Conservation (phyloP, 495 filamentous ascomycete species). For the Hypoxylon trugodes region DNA sequence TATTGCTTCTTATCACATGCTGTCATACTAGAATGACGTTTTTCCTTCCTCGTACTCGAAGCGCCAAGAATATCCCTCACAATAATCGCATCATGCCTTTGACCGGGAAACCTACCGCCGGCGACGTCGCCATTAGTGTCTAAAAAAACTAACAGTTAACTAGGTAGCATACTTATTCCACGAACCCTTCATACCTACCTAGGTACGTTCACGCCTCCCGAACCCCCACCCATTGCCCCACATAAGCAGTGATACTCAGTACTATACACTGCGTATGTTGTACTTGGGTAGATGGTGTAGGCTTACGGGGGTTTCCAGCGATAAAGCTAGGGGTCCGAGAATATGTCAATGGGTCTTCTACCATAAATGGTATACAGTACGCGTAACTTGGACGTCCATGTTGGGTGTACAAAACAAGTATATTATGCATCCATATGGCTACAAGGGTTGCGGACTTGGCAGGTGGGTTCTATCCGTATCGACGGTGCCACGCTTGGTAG, state of each 20-base stretch:
- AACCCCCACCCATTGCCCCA: too few species aligned
- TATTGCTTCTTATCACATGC: neutral
- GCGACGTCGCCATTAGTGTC: constrained; percentile 6
- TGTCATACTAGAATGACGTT: neutral
- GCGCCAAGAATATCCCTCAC: neutral
- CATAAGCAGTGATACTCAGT: constrained; percentile 6
- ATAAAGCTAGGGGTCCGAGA: constrained; percentile 17
- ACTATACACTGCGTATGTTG: too few species aligned
- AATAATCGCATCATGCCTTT: constrained; percentile 15
- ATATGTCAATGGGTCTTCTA: neutral
- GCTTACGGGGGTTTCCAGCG: constrained; percentile 13
- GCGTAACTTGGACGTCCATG: neutral
- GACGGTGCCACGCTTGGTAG: constrained; percentile 13
- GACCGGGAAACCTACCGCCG: constrained; percentile 9
- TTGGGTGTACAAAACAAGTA: constrained; percentile 11
- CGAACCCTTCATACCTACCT: neutral
- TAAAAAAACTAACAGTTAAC: neutral
- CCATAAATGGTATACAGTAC: constrained; percentile 8
- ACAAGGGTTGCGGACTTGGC: neutral
- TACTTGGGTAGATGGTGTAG: too few species aligned
- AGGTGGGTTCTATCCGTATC: constrained; percentile 11
- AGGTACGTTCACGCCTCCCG: too few species aligned
- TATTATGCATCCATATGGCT: constrained; percentile 2
- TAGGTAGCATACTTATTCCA: neutral
- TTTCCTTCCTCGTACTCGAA: neutral